phyloP scores from a whole-genome alignment of 129 eudicot species.

The Apium graveolens region DNA sequence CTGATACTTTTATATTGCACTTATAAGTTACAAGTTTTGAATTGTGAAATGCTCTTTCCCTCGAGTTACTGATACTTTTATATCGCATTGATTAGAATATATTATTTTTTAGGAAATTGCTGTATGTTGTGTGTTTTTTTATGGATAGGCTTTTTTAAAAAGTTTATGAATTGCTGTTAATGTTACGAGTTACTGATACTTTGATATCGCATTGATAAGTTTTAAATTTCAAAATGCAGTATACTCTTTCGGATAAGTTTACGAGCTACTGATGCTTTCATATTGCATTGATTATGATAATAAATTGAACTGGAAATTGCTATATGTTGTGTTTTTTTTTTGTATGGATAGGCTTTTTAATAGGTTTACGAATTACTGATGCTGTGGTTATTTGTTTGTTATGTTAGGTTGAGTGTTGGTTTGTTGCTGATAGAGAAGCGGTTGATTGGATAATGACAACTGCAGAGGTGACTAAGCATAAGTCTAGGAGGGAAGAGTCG shows the following conservation, averaged over 20 bases:
- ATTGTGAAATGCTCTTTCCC: background rate
- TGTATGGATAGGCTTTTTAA: background rate
- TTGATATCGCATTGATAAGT: too few relatives aligned
- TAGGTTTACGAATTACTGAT: background rate
- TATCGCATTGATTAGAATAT: background rate
- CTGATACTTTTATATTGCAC: too few relatives aligned
- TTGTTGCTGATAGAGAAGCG: background rate
- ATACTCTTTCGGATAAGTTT: background rate
- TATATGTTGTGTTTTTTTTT: background rate
- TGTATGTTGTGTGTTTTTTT: background rate
- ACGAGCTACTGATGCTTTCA: background rate
- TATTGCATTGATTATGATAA: background rate
- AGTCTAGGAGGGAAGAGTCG: conserved; percentile 31
- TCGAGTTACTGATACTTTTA: too few relatives aligned
- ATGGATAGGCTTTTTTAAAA: too few relatives aligned
- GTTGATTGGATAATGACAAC: background rate
- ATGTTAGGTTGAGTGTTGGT: background rate
- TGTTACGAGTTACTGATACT: too few relatives aligned
- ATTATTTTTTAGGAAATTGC: background rate
- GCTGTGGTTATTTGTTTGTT: background rate
- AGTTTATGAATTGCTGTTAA: too few relatives aligned
- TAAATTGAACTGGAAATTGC: background rate
- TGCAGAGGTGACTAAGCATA: conserved; percentile 40
- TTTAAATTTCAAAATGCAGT: background rate
- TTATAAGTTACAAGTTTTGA: too few relatives aligned